These are phyloP conservation scores for Penicillium cosmopolitanum DNA, from an alignment of 495 filamentous ascomycete species.

Conservation along the genomic window DNA sequence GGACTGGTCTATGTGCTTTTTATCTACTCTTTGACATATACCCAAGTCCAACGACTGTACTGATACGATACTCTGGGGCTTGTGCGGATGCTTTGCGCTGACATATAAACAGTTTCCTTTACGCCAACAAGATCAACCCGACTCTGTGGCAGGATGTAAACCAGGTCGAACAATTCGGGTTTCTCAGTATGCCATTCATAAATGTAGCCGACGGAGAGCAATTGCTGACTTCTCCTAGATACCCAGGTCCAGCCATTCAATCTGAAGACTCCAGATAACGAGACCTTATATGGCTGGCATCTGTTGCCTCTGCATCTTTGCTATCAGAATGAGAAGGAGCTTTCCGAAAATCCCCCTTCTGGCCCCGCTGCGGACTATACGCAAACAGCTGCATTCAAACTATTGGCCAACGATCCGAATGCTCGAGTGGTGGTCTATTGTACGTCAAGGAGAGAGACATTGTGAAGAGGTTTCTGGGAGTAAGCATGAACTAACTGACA, in stretches of 20 bases:
- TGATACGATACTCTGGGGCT: constrained; percentile 8
- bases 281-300: constrained; percentile 64
- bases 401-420: constrained; percentile 59
- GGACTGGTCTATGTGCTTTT: constrained; percentile 56
- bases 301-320: constrained; percentile 60
- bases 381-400: constrained; percentile 50
- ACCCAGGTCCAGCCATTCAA: constrained; percentile 65
- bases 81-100: constrained; percentile 9
- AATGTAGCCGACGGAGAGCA: neutral
- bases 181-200: constrained; percentile 62
- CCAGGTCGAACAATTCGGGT: constrained; percentile 77
- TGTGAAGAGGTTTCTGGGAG: neutral
- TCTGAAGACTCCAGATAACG: constrained; percentile 59
- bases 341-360: constrained; percentile 47
- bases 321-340: constrained; percentile 47
- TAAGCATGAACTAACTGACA: neutral
- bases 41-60: constrained; percentile 56
- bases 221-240: constrained; percentile 36
- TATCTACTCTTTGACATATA: constrained; percentile 50
- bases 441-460: constrained; percentile 31
- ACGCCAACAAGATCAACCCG: constrained; percentile 74
- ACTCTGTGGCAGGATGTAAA: constrained; percentile 70
- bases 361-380: constrained; percentile 47
- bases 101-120: constrained; percentile 62
- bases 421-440: constrained; percentile 61